phyloP scores from a whole-genome alignment of 2,329 filamentous ascomycete species.

The Acarospora socialis region DNA sequence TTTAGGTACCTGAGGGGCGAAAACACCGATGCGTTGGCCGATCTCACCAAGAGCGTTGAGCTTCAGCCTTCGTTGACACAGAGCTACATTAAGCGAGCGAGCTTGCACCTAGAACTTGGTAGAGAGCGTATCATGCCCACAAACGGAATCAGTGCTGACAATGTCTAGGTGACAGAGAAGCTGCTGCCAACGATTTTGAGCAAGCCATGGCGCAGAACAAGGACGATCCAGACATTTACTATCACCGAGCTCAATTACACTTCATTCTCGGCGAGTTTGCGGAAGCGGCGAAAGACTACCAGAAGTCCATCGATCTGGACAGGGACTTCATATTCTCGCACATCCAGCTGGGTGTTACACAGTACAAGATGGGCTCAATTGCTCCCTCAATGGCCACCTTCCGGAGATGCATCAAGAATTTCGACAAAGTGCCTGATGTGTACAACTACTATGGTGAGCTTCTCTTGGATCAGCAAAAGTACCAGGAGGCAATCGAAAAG shows the following conservation, averaged over 20 bases:
- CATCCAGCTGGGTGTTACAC: constrained; percentile 96
- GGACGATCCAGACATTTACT: constrained; percentile 92
- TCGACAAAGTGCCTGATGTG: constrained; percentile 87
- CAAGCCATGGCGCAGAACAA: constrained; percentile 72
- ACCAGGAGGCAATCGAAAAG: constrained; percentile 87
- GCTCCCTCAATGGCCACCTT: constrained; percentile 98
- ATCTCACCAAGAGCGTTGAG: constrained; percentile 87
- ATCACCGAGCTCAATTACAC: constrained; percentile 94
- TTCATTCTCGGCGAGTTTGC: constrained; percentile 93
- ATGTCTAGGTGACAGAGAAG: constrained; percentile 57
- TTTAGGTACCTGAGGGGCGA: constrained; percentile 89
- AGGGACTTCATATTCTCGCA: constrained; percentile 96
- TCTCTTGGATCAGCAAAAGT: constrained; percentile 91
- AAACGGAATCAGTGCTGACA: constrained; percentile 19
- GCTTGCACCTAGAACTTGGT: constrained; percentile 92
- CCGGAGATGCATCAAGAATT: constrained; percentile 95
- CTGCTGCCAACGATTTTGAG: constrained; percentile 76
- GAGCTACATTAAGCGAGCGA: constrained; percentile 97
- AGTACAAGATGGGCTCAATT: constrained; percentile 99
- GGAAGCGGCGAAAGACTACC: constrained; percentile 94
- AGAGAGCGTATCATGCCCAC: too few species aligned
- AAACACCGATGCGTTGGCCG: constrained; percentile 64
- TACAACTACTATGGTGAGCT: constrained; percentile 99
- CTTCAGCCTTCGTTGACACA: constrained; percentile 78
- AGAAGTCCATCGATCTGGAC: constrained; percentile 97